phyloP scores from a whole-genome alignment of 2,329 filamentous ascomycete genomes.

The Tothia fuscella region DNA sequence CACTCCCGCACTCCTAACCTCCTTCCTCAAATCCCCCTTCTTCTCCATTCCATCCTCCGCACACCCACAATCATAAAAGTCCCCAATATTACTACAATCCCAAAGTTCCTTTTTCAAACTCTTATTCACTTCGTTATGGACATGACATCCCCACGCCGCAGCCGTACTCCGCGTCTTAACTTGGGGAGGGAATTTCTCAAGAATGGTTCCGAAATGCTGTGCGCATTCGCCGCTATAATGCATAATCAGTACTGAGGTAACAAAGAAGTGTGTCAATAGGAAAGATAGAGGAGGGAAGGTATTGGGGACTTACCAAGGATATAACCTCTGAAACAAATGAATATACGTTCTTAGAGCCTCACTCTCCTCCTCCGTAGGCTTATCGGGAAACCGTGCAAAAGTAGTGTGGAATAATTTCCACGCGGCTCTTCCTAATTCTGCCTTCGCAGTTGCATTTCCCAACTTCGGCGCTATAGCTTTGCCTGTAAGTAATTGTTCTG shows the following conservation, averaged over 20 bases:
- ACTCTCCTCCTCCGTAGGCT: slow-evolving; percentile 48
- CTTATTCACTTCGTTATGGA: slow-evolving; percentile 55
- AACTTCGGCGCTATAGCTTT: slow-evolving; percentile 68
- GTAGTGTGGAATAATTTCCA: slow-evolving; percentile 58
- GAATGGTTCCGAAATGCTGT: slow-evolving; percentile 47
- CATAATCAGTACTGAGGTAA: slow-evolving; percentile 26
- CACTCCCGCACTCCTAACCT: background rate
- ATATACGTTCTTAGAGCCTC: slow-evolving; percentile 48
- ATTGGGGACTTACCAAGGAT: no score
- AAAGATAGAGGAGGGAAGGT: slow-evolving; percentile 29
- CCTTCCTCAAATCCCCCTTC: slow-evolving; percentile 3
- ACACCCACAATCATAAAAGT: slow-evolving; percentile 57
- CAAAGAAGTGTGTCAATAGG: slow-evolving; percentile 11
- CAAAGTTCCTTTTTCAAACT: slow-evolving; percentile 49
- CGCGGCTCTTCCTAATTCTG: slow-evolving; percentile 51
- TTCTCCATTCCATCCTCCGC: slow-evolving; percentile 36
- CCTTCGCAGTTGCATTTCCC: slow-evolving; percentile 70
- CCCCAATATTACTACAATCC: slow-evolving; percentile 52
- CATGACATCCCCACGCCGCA: slow-evolving; percentile 55
- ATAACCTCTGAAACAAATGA: slow-evolving; percentile 51
- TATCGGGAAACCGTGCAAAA: slow-evolving; percentile 53
- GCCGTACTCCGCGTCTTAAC: slow-evolving; percentile 48
- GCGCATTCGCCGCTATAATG: slow-evolving; percentile 57
- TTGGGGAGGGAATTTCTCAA: slow-evolving; percentile 52
- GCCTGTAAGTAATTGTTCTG: slow-evolving; percentile 40